Conservation (phyloP, 1,284 basidiomycete genomes). For the Rhodotorula sp. region DNA sequence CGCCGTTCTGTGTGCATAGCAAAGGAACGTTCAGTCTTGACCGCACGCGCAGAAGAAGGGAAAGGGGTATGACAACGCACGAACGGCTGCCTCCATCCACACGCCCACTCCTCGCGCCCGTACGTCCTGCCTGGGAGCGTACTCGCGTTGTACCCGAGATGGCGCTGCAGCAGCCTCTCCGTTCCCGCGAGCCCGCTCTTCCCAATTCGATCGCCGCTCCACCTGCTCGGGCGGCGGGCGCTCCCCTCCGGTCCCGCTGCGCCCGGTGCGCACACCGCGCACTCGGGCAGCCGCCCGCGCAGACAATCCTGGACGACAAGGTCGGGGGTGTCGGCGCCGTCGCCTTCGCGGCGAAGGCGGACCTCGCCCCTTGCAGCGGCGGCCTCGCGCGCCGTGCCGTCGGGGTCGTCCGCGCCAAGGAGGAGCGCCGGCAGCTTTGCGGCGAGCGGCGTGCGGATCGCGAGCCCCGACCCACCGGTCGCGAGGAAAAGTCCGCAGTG, state of each 20-base stretch:
- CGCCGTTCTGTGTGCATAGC: slow-evolving; percentile 34
- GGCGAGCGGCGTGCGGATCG: slow-evolving; percentile 29
- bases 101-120: slow-evolving; percentile 40
- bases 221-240: slow-evolving; percentile 10
- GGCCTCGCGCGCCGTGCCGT: slow-evolving; percentile 22
- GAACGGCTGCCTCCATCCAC: slow-evolving; percentile 39
- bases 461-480: slow-evolving; percentile 34
- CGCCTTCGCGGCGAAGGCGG: slow-evolving; percentile 21
- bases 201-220: slow-evolving; percentile 23
- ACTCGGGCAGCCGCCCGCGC: slow-evolving; percentile 20
- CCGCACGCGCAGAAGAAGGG: neutral
- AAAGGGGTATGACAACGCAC: slow-evolving; percentile 7
- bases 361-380: slow-evolving; percentile 21
- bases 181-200: slow-evolving; percentile 35
- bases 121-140: slow-evolving; percentile 36
- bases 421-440: slow-evolving; percentile 23
- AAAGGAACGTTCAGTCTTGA: neutral
- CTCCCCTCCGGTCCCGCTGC: neutral
- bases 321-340: slow-evolving; percentile 38
- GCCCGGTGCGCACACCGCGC: slow-evolving; percentile 24
- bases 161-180: slow-evolving; percentile 28
- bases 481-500: slow-evolving; percentile 36
- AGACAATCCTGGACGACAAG: slow-evolving; percentile 38
- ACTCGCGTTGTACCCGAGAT: slow-evolving; percentile 34
- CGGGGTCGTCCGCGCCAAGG: slow-evolving; percentile 22